Conservation (phyloP, 129 eudicot species). For the Saussurea involucrata region DNA sequence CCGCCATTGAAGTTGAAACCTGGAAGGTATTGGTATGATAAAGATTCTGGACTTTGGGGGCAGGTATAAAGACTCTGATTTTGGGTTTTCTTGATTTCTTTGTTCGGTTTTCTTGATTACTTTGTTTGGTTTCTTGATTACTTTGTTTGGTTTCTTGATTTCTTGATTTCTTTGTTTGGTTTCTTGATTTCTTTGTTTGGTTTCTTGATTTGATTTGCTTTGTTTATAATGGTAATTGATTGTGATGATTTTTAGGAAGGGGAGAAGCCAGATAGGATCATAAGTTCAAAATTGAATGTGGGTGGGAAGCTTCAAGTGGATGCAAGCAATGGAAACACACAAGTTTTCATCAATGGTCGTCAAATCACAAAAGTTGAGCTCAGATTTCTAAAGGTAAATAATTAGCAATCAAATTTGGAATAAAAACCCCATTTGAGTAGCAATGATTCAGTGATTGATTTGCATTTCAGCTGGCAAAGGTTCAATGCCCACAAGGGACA, state of each 20-base stretch:
- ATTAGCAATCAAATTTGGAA: neutral
- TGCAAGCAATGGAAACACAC: conserved; percentile 50
- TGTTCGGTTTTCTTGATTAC: neutral
- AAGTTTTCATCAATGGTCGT: conserved; percentile 45
- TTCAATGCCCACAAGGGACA: conserved; percentile 46
- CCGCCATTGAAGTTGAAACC: conserved; percentile 47
- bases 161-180: neutral
- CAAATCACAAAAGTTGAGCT: conserved; percentile 48
- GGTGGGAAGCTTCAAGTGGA: conserved; percentile 39
- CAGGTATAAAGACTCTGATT: conserved; percentile 13
- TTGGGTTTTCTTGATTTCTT: neutral
- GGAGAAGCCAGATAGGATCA: conserved; percentile 49
- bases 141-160: neutral
- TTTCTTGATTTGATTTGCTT: neutral
- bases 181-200: neutral
- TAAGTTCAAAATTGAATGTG: conserved; percentile 42
- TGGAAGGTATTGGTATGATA: conserved; percentile 53
- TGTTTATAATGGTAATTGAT: neutral
- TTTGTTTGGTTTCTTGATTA: neutral
- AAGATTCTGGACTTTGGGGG: conserved; percentile 54
- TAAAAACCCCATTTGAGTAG: neutral
- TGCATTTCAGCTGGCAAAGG: conserved; percentile 43
- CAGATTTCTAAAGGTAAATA: conserved; percentile 40
- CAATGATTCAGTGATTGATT: conserved; percentile 2
- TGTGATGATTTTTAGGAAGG: conserved; percentile 33